phyloP scores from a whole-genome alignment of 371 early-diverging fungal genomes.

The Nematocida sp. region DNA sequence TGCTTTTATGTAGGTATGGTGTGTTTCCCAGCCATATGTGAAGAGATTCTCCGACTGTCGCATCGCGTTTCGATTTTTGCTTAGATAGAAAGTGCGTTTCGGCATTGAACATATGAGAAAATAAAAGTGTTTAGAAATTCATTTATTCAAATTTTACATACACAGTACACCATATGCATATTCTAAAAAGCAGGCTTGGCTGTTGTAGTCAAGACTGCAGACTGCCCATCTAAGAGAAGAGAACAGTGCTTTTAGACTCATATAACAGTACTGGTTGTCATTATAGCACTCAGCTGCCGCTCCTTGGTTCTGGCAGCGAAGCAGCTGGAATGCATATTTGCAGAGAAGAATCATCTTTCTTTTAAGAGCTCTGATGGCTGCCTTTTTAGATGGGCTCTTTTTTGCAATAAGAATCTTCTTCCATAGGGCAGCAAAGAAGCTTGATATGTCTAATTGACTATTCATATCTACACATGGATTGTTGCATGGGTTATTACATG shows the following conservation, averaged over 20 bases:
- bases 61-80: background rate
- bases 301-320: conserved; percentile 18
- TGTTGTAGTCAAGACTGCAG: conserved; percentile 1
- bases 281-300: background rate
- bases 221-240: conserved; percentile 20
- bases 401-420: background rate
- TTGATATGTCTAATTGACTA: background rate
- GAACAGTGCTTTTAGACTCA: conserved; percentile 12
- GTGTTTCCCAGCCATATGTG: conserved; percentile 52
- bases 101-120: conserved; percentile 49
- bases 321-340: background rate
- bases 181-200: conserved; percentile 14
- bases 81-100: conserved; percentile 41
- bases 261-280: background rate
- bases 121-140: background rate
- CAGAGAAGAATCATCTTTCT: conserved; percentile 26
- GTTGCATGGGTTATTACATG: conserved; percentile 1
- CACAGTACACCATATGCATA: background rate
- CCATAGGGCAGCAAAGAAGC: conserved; percentile 22
- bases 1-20: background rate
- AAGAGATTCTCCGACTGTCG: background rate
- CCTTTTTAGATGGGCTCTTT: background rate
- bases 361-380: background rate
- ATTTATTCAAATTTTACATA: conserved; percentile 9
- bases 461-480: conserved; percentile 8